phyloP scores from a whole-genome alignment of 1,284 basidiomycete species.

The Ustilago shanxiensis region DNA sequence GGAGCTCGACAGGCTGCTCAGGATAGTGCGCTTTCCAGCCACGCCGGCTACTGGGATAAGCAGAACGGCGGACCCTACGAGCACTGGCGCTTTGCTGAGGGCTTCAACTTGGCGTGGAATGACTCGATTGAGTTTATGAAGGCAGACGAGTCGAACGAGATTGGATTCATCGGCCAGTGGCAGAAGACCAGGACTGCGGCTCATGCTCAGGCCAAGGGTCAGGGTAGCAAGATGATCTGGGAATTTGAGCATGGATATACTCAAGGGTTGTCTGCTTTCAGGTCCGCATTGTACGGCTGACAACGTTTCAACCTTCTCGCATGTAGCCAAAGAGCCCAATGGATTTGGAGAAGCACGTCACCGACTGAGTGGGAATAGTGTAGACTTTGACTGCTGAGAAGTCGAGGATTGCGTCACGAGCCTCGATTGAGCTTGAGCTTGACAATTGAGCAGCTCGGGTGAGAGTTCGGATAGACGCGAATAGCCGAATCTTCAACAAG shows the following conservation, averaged over 20 bases:
- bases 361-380: neutral
- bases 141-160: conserved; percentile 72
- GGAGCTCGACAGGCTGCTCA: conserved; percentile 29
- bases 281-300: conserved; percentile 32
- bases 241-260: conserved; percentile 74
- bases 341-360: neutral
- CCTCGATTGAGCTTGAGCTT: neutral
- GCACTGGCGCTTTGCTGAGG: conserved; percentile 78
- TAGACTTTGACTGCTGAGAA: neutral
- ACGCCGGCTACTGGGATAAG: conserved; percentile 41
- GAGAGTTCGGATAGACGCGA: conserved; percentile 26
- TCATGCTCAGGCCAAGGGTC: conserved; percentile 72
- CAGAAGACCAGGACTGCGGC: conserved; percentile 73
- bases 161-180: conserved; percentile 78
- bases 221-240: conserved; percentile 69
- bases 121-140: conserved; percentile 77
- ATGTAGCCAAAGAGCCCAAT: too few species aligned
- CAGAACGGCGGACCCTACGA: conserved; percentile 73
- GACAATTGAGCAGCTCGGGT: neutral
- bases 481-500: conserved; percentile 25
- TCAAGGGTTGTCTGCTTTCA: conserved; percentile 72
- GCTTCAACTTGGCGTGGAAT: conserved; percentile 79
- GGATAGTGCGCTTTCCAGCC: conserved; percentile 26
- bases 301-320: neutral
- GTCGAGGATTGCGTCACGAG: neutral